A percentile compares a stretch with the other conserved stretches of the same genome.
Evolutionary conservation across 2,329 filamentous ascomycete species (phyloP).

Genomic region (Cladosporium sp.): DNA sequence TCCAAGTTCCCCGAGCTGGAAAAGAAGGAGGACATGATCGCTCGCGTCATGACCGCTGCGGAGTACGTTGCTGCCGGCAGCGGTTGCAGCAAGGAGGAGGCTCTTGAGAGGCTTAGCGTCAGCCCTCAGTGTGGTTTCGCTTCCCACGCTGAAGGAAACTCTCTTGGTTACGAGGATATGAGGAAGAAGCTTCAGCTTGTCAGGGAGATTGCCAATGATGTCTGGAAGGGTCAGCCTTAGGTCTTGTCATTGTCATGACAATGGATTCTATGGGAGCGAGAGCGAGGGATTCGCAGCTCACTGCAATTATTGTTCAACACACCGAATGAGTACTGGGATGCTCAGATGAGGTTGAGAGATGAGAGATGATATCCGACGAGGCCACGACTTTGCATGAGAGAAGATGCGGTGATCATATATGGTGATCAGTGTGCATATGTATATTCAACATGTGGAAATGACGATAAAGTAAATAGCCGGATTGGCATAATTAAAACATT

Average conservation of each 20-base stretch:
- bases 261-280: too few relatives aligned
- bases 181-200: slow-evolving; percentile 68
- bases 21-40: slow-evolving; percentile 44
- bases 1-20: slow-evolving; percentile 45
- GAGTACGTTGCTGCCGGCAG: slow-evolving; percentile 66
- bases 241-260: too few relatives aligned
- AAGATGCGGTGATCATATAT: background rate
- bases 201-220: slow-evolving; percentile 65
- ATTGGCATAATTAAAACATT: too few relatives aligned
- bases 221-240: slow-evolving; percentile 59
- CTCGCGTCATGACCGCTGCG: slow-evolving; percentile 48
- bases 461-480: too few relatives aligned
- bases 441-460: slow-evolving; percentile 1
- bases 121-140: slow-evolving; percentile 60
- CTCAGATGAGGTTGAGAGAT: background rate
- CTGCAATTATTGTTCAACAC: background rate
- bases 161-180: slow-evolving; percentile 65
- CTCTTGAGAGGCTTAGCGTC: slow-evolving; percentile 62
- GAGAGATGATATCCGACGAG: slow-evolving; percentile 3
- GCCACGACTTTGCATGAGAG: background rate
- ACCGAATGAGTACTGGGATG: background rate
- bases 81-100: slow-evolving; percentile 57
- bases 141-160: slow-evolving; percentile 69
- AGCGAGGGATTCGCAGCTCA: too few relatives aligned
- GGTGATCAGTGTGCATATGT: slow-evolving; percentile 7